Base-by-base conservation (phyloP, 2,329 filamentous ascomycete genomes). In the Chrysosporium keratinophilum region DNA sequence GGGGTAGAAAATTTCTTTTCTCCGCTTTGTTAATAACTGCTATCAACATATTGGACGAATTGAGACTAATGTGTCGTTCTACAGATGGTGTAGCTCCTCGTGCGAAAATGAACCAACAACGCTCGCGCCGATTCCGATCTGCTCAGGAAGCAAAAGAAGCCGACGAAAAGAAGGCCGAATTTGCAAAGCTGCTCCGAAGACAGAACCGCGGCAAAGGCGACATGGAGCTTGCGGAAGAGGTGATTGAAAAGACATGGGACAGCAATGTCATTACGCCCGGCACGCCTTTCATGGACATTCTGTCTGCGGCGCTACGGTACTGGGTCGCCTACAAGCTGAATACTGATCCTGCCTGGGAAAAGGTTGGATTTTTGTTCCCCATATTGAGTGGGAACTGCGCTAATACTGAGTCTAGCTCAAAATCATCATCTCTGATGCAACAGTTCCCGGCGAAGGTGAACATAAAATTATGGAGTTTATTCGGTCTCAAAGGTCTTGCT, bases 381-480 rank as follows among this genome's bases (percentile, higher is more conserved):
- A 28, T 19, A 20, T 19, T 19, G 9, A 17, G 4, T 23, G 28
- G 43, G 35, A 35, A 11, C 14, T 15, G 35, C 61, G 46, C 65
- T 70, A 56, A 67, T 56, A 20, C 34, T 17, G 28, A 17, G 2
- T 48, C 51, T 64, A 78, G 71, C 77, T 96, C 69, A 98, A 98
- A 77, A 81, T 98, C 69, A 94, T 98, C 70, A 97, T 98, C 61
- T 98, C 93, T 7, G 93, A 98, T 75, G 91, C 93, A 52, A 96
- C 91, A 40, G 90, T 98, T 39, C 93, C 93, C 52, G 93, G 93
- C 66, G 93, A 98, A 73, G 93, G 93, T 67, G 93, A 98, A 74
- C 93, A 98, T 71, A 98, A 98, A 72, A 97, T 98, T 66, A 98
- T 98, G 93, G 84, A 93, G 62, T 98, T 97, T 68, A 82, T 98